Evolutionary conservation across 2,329 filamentous ascomycete species (phyloP), one percentile per base, ranked within the genome.

Genomic region (Aspergillus japonicus): DNA sequence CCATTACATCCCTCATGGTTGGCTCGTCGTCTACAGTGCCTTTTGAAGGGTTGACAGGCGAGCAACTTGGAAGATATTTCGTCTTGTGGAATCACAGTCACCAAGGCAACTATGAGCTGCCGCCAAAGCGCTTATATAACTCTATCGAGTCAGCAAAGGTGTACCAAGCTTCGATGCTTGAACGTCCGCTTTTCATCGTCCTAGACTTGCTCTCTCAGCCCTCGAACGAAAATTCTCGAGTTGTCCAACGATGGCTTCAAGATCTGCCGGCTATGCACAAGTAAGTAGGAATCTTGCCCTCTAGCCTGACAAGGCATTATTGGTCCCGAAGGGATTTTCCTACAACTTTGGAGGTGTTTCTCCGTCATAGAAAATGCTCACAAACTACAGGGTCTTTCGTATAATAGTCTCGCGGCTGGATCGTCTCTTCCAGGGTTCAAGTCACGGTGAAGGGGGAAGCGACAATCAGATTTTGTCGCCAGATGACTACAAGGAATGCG

Each of bases 241-340:
- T 89, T 26, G 86, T 91, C 44, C 89, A 89, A 67, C 87, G 85
- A 52, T 97, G 94, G 93, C 81, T 98, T 3, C 89, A 90, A 50
- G 76, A 78, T 50, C 59, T 76, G 10, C 77, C 82, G 14, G 84
- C 79, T 47, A 75, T 87, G 31, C 79, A 81, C 56, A 80, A 70
- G 77, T 79, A 76, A 68, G 77, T 83, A 50, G 10, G 19, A 39
- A 29, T 4, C 29, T 44, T 21, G 11, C 21, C 47, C 3, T 29
- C 12, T 21, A n/a, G n/a, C 50, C 58, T 24, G 70, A 50, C 10
- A 26, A 31, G 21, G 39, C 39, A 10, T 16, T 7, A 44, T 16
- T n/a, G 6, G 16, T 2, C 39, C 39, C 16, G 14, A 16, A 14
- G 14, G 11, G 33, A 35, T 12, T 16, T 5, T 6, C 2, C 11